Conservation (phyloP, 2,329 filamentous ascomycete species). For the Balansia obtecta region DNA sequence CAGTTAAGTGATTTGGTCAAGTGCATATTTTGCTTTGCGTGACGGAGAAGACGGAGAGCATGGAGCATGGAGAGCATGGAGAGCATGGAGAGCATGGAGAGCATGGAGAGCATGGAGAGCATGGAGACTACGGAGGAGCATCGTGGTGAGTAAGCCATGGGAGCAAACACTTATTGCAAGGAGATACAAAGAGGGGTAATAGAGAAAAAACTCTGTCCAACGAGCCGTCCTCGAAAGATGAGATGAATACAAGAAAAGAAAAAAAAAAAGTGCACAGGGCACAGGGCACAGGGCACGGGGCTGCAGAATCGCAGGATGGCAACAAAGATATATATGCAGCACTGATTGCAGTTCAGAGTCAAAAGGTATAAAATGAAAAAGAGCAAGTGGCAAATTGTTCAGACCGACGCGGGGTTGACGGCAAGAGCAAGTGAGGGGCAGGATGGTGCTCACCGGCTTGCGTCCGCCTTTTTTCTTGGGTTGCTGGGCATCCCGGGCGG, state of each 20-base stretch:
- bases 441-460: constrained; percentile 67
- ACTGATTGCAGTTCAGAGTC: too few species aligned
- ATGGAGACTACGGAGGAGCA: too few species aligned
- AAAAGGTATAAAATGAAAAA: neutral
- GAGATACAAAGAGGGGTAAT: neutral
- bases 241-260: neutral
- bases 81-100: neutral
- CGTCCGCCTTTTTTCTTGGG: constrained; percentile 96
- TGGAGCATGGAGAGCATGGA: too few species aligned
- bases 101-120: neutral
- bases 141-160: neutral
- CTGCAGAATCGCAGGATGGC: too few species aligned
- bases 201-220: too few species aligned
- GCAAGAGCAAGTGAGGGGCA: constrained; percentile 1
- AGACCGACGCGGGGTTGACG: neutral
- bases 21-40: neutral
- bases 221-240: too few species aligned
- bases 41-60: too few species aligned
- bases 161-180: neutral
- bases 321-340: too few species aligned
- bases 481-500: constrained; percentile 42
- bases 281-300: too few species aligned
- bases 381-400: too few species aligned
- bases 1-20: constrained; percentile 5
- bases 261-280: too few species aligned